Evolutionary conservation across 148 eudicot genomes (phyloP).

Genomic region (Fagopyrum homotropicum): DNA sequence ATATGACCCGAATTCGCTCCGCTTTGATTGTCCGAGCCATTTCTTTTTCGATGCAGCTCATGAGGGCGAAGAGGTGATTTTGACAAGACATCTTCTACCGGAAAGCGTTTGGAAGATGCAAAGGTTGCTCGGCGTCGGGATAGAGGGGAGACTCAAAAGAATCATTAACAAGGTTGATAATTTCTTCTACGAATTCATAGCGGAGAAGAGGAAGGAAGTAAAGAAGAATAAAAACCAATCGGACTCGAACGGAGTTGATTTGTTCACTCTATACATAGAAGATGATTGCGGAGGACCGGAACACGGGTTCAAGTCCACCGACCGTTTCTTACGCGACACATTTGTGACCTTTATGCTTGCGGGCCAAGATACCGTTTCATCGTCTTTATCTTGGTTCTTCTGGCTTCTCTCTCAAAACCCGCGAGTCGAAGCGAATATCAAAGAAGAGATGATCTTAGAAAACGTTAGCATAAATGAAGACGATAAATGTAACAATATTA

Average conservation of each 20-base stretch:
- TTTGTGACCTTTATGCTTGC: conserved; percentile 19
- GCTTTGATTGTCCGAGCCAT: conserved; percentile 26
- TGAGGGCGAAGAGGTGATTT: conserved; percentile 32
- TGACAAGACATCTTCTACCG: conserved; percentile 39
- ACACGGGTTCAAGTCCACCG: not conserved
- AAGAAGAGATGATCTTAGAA: not conserved
- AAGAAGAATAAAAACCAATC: not conserved
- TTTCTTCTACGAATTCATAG: conserved; percentile 27
- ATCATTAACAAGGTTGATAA: conserved; percentile 32
- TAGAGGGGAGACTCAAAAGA: conserved; percentile 27
- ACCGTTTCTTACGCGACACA: conserved; percentile 12
- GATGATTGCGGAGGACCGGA: conserved; percentile 8
- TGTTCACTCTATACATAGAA: conserved; percentile 26
- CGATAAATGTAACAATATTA: not conserved
- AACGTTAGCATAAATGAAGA: not conserved
- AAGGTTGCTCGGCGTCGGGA: conserved; percentile 46
- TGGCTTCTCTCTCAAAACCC: conserved; percentile 20
- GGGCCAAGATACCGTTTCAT: conserved; percentile 21
- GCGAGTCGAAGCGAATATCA: conserved; percentile 13
- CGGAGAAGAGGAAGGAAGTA: conserved; percentile 25
- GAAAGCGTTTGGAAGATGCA: conserved; percentile 41
- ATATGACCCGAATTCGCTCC: conserved; percentile 36
- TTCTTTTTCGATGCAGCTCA: conserved; percentile 38
- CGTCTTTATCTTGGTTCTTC: conserved; percentile 25
- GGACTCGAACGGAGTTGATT: conserved; percentile 11